phyloP scores from a whole-genome alignment of 2,329 filamentous ascomycete species.

The Westerdykella ornata region DNA sequence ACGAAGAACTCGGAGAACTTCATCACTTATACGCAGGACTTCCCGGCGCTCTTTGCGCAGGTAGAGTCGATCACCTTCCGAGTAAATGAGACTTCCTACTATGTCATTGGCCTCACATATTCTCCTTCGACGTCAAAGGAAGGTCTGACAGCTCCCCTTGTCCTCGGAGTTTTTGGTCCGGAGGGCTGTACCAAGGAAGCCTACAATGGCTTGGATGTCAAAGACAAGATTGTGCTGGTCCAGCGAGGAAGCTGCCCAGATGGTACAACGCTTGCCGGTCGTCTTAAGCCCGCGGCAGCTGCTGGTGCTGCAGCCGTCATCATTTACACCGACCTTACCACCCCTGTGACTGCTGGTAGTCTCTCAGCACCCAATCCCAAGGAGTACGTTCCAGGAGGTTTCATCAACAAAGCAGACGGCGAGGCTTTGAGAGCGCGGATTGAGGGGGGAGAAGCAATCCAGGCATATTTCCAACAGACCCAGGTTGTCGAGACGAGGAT shows the following conservation, averaged over 20 bases:
- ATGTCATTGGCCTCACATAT: constrained; percentile 42
- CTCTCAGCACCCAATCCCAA: constrained; percentile 35
- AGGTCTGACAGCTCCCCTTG: constrained; percentile 39
- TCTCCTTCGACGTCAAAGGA: constrained; percentile 44
- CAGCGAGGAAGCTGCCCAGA: constrained; percentile 39
- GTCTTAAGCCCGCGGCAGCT: constrained; percentile 37
- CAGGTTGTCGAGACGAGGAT: constrained; percentile 45
- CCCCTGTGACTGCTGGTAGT: constrained; percentile 37
- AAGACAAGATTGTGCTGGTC: constrained; percentile 39
- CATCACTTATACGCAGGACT: constrained; percentile 45
- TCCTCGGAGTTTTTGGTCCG: constrained; percentile 37
- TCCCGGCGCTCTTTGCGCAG: constrained; percentile 41
- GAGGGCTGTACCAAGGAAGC: constrained; percentile 38
- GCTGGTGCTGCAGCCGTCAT: constrained; percentile 40
- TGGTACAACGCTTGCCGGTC: constrained; percentile 38
- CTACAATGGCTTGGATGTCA: constrained; percentile 37
- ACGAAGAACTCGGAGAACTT: constrained; percentile 38
- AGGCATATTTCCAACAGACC: constrained; percentile 41
- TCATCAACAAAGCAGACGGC: constrained; percentile 42
- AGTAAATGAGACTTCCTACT: constrained; percentile 33
- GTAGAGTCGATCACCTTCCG: constrained; percentile 40
- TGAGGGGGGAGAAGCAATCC: constrained; percentile 36
- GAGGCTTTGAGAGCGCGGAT: constrained; percentile 38
- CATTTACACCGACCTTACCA: constrained; percentile 37
- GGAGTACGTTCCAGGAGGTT: constrained; percentile 35